Conservation (phyloP, 305 asterid genomes). For the Plantago coronopus region DNA sequence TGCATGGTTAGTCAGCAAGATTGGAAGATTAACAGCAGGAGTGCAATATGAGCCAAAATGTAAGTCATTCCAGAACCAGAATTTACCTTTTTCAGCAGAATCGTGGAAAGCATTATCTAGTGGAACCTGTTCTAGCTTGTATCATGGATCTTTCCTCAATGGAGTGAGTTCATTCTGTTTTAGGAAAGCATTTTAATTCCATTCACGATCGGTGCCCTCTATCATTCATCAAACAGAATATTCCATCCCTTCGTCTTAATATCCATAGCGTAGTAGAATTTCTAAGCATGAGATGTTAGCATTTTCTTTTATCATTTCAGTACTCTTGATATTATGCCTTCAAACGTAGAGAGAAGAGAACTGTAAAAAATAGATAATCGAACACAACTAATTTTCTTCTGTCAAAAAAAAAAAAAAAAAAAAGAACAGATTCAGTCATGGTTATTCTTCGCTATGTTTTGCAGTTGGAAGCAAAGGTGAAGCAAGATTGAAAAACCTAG, state of each 20-base stretch:
- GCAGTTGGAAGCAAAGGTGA: conserved; percentile 65
- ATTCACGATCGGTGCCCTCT: not conserved
- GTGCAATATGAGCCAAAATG: conserved; percentile 83
- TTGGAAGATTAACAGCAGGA: conserved; percentile 86
- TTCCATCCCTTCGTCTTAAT: not conserved
- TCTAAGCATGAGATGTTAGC: conserved; percentile 5
- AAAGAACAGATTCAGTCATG: conserved; percentile 5
- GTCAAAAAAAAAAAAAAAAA: too few species aligned
- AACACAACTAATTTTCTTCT: conserved; percentile 1
- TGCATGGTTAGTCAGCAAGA: conserved; percentile 89
- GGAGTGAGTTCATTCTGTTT: not conserved
- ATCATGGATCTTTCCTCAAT: not conserved
- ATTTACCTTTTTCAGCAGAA: conserved; percentile 11
- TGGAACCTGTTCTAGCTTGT: not conserved
- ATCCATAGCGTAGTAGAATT: not conserved
- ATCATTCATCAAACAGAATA: not conserved
- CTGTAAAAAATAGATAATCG: conserved; percentile 2
- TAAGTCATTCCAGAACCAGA: conserved; percentile 30
- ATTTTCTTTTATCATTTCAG: conserved; percentile 5
- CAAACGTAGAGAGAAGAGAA: conserved; percentile 1
- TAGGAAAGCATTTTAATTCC: not conserved
- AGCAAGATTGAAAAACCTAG: conserved; percentile 57
- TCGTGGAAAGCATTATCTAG: not conserved
- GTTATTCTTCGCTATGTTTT: conserved; percentile 23
- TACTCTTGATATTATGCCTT: conserved; percentile 4